These are phyloP conservation scores for Metschnikowia lochheadii DNA, from an alignment of 805 yeast genomes.

Conservation along the genomic window DNA sequence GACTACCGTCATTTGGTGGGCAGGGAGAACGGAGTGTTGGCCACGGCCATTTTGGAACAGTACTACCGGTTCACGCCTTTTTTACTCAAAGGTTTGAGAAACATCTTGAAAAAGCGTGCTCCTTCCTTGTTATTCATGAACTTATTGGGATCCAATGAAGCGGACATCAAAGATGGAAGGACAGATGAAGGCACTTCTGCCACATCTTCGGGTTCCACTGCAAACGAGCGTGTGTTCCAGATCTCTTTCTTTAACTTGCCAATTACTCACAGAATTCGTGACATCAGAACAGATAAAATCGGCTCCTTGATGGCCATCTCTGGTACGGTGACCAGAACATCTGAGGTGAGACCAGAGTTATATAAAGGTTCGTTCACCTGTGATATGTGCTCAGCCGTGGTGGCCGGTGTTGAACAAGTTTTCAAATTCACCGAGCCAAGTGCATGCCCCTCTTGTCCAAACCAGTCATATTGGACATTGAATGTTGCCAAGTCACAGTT, in stretches of 20 bases:
- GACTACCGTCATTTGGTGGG: slow-evolving; percentile 76
- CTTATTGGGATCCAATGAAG: slow-evolving; percentile 36
- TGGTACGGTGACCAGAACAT: slow-evolving; percentile 94
- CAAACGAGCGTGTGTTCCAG: slow-evolving; percentile 75
- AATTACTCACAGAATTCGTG: slow-evolving; percentile 77
- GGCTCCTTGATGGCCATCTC: slow-evolving; percentile 81
- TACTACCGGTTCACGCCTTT: slow-evolving; percentile 91
- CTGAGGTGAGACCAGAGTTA: slow-evolving; percentile 94
- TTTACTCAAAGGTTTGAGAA: slow-evolving; percentile 66
- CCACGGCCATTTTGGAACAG: slow-evolving; percentile 85
- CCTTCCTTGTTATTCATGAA: slow-evolving; percentile 55
- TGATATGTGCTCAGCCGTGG: slow-evolving; percentile 78
- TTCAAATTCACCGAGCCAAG: slow-evolving; percentile 95
- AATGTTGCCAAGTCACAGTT: slow-evolving; percentile 81
- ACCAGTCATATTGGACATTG: slow-evolving; percentile 81
- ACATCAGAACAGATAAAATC: slow-evolving; percentile 81
- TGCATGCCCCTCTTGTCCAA: slow-evolving; percentile 84
- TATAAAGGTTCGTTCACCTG: slow-evolving; percentile 84
- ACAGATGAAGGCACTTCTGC: slow-evolving; percentile 30
- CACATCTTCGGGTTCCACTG: slow-evolving; percentile 42
- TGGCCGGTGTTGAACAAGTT: slow-evolving; percentile 87
- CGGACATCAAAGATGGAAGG: slow-evolving; percentile 30
- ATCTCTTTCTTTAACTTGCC: slow-evolving; percentile 87
- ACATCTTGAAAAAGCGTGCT: slow-evolving; percentile 67
- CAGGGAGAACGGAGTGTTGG: slow-evolving; percentile 81